A percentile compares a stretch with the other conserved stretches of the same genome.
Evolutionary conservation across 163 green algal genomes (phyloP).

Genomic region (Prototheca stagnorum): DNA sequence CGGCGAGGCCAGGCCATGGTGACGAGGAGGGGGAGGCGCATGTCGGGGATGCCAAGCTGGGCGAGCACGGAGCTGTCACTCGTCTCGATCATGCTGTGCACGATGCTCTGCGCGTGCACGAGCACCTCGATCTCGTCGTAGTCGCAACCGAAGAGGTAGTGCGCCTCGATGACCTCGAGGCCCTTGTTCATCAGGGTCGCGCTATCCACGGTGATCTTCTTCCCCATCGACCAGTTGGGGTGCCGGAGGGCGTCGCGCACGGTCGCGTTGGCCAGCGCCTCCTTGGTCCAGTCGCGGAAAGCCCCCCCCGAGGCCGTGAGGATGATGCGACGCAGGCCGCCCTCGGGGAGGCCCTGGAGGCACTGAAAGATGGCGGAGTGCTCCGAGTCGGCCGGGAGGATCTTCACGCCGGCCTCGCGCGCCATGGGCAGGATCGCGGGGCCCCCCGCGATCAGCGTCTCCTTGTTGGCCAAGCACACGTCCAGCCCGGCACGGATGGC

Average conservation of each 20-base stretch:
- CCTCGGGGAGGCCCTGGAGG: constrained; percentile 82
- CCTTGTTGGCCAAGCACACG: constrained; percentile 99
- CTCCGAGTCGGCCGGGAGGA: constrained; percentile 92
- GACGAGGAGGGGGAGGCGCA: constrained; percentile 97
- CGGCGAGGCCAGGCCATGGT: constrained; percentile 93
- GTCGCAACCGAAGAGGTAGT: constrained; percentile 90
- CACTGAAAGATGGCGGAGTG: constrained; percentile 96
- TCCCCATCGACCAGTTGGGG: constrained; percentile 92
- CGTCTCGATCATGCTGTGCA: constrained; percentile 98
- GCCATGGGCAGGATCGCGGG: constrained; percentile 85
- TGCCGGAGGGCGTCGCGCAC: constrained; percentile 76
- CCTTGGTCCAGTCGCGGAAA: constrained; percentile 87
- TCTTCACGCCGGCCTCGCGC: constrained; percentile 72
- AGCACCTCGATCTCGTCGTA: constrained; percentile 99
- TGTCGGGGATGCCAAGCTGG: constrained; percentile 91
- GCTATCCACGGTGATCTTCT: constrained; percentile 95
- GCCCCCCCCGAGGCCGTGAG: constrained; percentile 90
- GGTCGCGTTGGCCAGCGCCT: constrained; percentile 71
- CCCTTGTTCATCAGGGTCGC: constrained; percentile 99
- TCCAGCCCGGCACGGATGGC: constrained; percentile 88
- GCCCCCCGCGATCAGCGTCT: constrained; percentile 94
- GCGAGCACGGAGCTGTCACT: constrained; percentile 85
- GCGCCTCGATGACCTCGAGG: constrained; percentile 93
- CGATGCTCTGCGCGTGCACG: constrained; percentile 98
- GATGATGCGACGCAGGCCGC: constrained; percentile 89